Conservation (phyloP, 1,284 basidiomycete genomes). For the Marasmius fiardii region DNA sequence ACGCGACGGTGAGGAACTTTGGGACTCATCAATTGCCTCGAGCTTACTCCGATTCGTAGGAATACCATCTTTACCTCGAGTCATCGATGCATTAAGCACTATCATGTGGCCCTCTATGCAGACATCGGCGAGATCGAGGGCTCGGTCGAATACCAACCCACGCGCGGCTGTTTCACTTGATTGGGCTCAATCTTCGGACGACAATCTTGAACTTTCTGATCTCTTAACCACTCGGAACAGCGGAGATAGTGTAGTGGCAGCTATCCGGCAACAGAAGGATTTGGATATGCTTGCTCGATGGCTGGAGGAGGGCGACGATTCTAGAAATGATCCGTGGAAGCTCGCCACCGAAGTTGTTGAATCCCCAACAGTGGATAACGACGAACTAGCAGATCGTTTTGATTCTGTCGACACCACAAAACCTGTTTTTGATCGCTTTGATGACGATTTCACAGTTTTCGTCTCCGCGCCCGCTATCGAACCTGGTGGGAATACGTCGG, state of each 20-base stretch:
- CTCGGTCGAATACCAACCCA: constrained; percentile 21
- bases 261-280: constrained; percentile 38
- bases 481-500: constrained; percentile 14
- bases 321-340: constrained; percentile 32
- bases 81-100: constrained; percentile 74
- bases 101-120: constrained; percentile 82
- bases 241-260: constrained; percentile 13
- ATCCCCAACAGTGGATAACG: constrained; percentile 9
- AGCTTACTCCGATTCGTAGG: constrained; percentile 29
- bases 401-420: background rate
- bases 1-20: constrained; percentile 24
- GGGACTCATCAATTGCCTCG: background rate
- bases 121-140: constrained; percentile 30
- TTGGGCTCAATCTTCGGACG: constrained; percentile 23
- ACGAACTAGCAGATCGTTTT: background rate
- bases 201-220: constrained; percentile 9
- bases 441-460: constrained; percentile 77
- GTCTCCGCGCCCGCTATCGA: constrained; percentile 48
- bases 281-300: constrained; percentile 60
- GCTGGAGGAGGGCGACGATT: constrained; percentile 45
- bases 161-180: constrained; percentile 27
- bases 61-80: constrained; percentile 59
- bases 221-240: constrained; percentile 11
- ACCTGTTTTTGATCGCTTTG: constrained; percentile 37
- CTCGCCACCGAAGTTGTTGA: constrained; percentile 19